Percentiles rank a stretch among this genome's conserved stretches.
Conservation (phyloP, 306 rosid species). For the Trifolium pratense region DNA sequence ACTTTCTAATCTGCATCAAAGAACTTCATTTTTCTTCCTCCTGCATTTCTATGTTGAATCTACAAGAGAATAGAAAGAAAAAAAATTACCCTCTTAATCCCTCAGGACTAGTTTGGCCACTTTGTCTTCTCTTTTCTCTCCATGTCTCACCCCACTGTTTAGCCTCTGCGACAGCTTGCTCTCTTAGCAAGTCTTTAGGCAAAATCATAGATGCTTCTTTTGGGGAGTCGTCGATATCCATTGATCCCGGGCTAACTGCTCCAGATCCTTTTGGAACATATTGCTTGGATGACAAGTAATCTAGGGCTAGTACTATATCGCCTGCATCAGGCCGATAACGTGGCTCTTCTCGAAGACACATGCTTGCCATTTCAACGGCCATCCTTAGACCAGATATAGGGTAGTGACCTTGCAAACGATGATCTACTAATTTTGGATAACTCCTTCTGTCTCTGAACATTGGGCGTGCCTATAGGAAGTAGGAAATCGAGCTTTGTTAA, state of each 20-base stretch:
- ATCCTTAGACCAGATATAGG: conserved; percentile 37
- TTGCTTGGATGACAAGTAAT: conserved; percentile 44
- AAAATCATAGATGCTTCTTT: conserved; percentile 26
- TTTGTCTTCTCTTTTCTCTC: conserved; percentile 48
- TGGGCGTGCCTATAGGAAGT: conserved; percentile 48
- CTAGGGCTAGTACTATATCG: conserved; percentile 48
- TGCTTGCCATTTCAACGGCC: conserved; percentile 47
- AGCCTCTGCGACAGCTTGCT: conserved; percentile 59
- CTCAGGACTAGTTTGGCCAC: conserved; percentile 35
- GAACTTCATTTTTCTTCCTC: neutral
- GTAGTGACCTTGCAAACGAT: conserved; percentile 39
- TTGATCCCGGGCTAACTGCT: neutral
- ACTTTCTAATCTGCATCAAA: conserved; percentile 28
- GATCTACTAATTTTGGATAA: conserved; percentile 45
- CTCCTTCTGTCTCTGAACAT: conserved; percentile 41
- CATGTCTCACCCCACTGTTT: conserved; percentile 53
- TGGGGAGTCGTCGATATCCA: conserved; percentile 32
- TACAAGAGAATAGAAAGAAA: conserved; percentile 32
- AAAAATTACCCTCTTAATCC: conserved; percentile 13
- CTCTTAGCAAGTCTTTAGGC: conserved; percentile 33
- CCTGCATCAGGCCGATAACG: conserved; percentile 46
- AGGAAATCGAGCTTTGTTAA: conserved; percentile 28
- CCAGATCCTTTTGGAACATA: conserved; percentile 21
- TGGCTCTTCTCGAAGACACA: conserved; percentile 58
- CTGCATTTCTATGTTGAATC: no score